Evolutionary conservation across 2,329 filamentous ascomycete species (phyloP), one percentile per base, ranked within the genome.

Genomic region (Fusarium lateritium): DNA sequence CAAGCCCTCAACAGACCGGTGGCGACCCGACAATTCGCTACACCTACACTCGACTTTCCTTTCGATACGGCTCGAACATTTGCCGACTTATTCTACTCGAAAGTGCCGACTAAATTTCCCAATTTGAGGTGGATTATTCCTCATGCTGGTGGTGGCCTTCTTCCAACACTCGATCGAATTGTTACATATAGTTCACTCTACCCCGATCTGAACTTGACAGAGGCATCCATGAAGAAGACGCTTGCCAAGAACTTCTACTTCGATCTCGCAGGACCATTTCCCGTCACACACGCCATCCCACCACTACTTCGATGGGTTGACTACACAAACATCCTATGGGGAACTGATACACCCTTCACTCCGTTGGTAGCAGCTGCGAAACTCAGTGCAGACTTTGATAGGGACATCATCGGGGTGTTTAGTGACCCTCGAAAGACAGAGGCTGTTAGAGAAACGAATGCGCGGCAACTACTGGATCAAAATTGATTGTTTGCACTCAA

Each of bases 121-220:
- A 28, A 54, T 22, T 49, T 76, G 6, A 66, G 26, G 13, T 76
- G 73, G 73, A 76, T 76, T 14, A 70, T 76, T 7, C 70, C 74
- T 0, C 74, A 76, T 19, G 73, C 67, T 11, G 72, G 74, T 0
- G 74, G 74, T 9, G 74, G 60, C 2, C 64, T 76, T 4, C 45
- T 75, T 3, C 69, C 74, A 4, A 74, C 72, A 1, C 19, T 75
- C 1, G 73, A 76, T 8, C 58, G 74, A 7, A 63, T 63, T 2
- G 9, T 63, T 10, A 63, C 61, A 0, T 63, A 63, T n/a, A 63
- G 61, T 7, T 36, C 50, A 15, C 58, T 63, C 2, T 63, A 63
- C 22, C 61, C 61, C 0, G 59, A 44, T 2, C 38, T 63, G 1
- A 64, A 63, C 7, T 7, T 63, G 22, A 63, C 61, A 2, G 61